These are phyloP conservation scores for Cyclotella sp. DNA, from an alignment of 108 stramenopile species.

Conservation along the genomic window DNA sequence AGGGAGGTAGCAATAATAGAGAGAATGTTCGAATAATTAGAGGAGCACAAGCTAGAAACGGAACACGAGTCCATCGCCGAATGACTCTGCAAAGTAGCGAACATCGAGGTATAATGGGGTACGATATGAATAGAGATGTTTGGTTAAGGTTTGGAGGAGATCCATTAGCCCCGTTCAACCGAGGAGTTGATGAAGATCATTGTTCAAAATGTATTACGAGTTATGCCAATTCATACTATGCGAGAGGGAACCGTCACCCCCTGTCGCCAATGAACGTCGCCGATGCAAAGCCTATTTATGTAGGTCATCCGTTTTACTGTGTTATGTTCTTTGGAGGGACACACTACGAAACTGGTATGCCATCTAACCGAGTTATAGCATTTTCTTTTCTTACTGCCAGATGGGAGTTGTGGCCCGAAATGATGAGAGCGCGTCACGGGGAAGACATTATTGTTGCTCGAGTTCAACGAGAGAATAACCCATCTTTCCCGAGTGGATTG, in stretches of 20 bases:
- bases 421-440: constrained; percentile 34
- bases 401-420: constrained; percentile 34
- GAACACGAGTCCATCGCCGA: constrained; percentile 17
- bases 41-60: background rate
- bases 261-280: constrained; percentile 25
- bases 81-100: constrained; percentile 33
- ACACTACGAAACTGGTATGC: constrained; percentile 15
- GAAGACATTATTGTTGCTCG: constrained; percentile 30
- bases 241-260: constrained; percentile 16
- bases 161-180: constrained; percentile 13
- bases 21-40: background rate
- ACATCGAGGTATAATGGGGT: constrained; percentile 30
- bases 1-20: constrained; percentile 11
- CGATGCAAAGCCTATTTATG: constrained; percentile 23
- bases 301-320: constrained; percentile 27
- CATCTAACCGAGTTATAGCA: constrained; percentile 25
- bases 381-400: constrained; percentile 37
- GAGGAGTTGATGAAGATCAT: background rate
- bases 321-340: constrained; percentile 38
- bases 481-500: background rate
- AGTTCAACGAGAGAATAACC: constrained; percentile 7
- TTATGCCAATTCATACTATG: background rate
- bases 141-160: constrained; percentile 44
- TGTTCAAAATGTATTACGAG: no score
- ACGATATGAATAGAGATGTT: constrained; percentile 5